Evolutionary conservation across 2,329 filamentous ascomycete species (phyloP).

Genomic region (Nannizziopsis barbatae): DNA sequence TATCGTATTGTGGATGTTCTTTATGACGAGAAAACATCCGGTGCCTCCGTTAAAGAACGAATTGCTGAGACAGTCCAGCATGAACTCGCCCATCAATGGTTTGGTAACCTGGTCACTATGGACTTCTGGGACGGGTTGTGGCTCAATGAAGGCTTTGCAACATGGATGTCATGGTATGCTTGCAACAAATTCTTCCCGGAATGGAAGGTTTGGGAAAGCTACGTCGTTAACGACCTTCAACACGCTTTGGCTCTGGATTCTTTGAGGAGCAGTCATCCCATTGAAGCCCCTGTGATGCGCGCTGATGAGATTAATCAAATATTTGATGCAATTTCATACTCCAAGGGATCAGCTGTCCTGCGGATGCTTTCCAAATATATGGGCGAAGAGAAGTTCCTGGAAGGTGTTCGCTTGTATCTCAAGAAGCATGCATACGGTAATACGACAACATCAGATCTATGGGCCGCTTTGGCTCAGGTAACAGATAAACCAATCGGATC

Average conservation of each 20-base stretch:
- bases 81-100: conserved; percentile 96
- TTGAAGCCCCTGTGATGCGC: conserved; percentile 90
- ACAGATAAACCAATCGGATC: conserved; percentile 83
- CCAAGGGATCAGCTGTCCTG: conserved; percentile 88
- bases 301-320: conserved; percentile 97
- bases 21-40: conserved; percentile 81
- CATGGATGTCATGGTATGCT: conserved; percentile 88
- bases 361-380: conserved; percentile 96
- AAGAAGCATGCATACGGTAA: conserved; percentile 97
- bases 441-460: conserved; percentile 81
- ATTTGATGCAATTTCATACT: conserved; percentile 95
- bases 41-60: conserved; percentile 79
- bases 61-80: conserved; percentile 95
- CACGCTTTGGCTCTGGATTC: conserved; percentile 80
- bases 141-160: conserved; percentile 89
- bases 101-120: conserved; percentile 95
- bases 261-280: conserved; percentile 85
- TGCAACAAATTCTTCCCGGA: conserved; percentile 94
- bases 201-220: conserved; percentile 96
- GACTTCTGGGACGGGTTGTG: conserved; percentile 97
- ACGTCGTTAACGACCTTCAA: conserved; percentile 86
- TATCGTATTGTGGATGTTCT: conserved; percentile 87
- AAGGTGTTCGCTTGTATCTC: conserved; percentile 80
- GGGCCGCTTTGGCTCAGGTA: conserved; percentile 74
- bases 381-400: conserved; percentile 83